Percentiles rank a stretch among this genome's conserved stretches.
phyloP scores from a whole-genome alignment of 164 flowering plant species.

The Tetrastigma voinierianum region DNA sequence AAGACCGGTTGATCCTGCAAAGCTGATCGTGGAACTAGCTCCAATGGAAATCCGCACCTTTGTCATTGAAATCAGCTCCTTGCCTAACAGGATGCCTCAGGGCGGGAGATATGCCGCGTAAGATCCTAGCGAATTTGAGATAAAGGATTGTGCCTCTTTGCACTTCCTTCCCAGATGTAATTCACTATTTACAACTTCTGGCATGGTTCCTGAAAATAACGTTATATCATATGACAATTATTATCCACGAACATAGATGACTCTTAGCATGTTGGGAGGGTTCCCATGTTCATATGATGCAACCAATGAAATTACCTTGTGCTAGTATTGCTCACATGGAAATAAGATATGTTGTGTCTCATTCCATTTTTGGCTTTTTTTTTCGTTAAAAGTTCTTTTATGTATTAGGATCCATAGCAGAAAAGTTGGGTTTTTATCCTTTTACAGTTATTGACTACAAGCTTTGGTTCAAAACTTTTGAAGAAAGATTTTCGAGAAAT shows the following conservation, averaged over 20 bases:
- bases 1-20: constrained; percentile 59
- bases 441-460: too few relatives aligned
- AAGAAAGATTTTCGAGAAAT: too few relatives aligned
- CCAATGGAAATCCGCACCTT: constrained; percentile 97
- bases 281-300: too few relatives aligned
- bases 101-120: not conserved
- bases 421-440: too few relatives aligned
- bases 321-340: not conserved
- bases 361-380: not conserved
- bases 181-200: not conserved
- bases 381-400: not conserved
- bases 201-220: not conserved
- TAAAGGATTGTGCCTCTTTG: not conserved
- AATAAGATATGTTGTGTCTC: not conserved
- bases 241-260: too few relatives aligned
- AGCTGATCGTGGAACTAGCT: constrained; percentile 65
- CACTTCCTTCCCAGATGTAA: not conserved
- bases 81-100: constrained; percentile 12
- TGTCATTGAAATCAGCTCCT: constrained; percentile 34
- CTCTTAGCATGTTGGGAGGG: too few relatives aligned
- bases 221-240: not conserved
- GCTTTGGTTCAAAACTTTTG: too few relatives aligned
- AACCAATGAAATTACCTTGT: not conserved
- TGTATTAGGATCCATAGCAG: not conserved
- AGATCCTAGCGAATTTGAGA: not conserved